These are phyloP conservation scores for Phytophthora fragariaefolia DNA, from an alignment of 352 stramenopile genomes.

Conservation along the genomic window DNA sequence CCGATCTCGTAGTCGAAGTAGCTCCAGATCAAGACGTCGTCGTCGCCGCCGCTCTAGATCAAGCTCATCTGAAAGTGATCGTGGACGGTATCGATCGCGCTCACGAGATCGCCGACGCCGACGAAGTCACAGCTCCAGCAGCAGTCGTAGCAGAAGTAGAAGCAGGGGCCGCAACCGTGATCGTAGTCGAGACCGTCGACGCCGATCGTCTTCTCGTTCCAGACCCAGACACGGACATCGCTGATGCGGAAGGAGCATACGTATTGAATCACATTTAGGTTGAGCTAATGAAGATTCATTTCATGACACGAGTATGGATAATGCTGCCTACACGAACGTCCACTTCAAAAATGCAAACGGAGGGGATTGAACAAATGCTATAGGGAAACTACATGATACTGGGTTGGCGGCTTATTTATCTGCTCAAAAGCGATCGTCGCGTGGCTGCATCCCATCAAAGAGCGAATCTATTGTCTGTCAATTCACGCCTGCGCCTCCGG, in stretches of 20 bases:
- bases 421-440: conserved; percentile 26
- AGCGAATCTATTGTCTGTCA: conserved; percentile 56
- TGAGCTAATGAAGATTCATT: background rate
- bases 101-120: conserved; percentile 19
- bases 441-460: conserved; percentile 35
- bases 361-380: conserved; percentile 27
- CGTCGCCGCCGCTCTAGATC: conserved; percentile 27
- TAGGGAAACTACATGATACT: conserved; percentile 44
- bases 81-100: conserved; percentile 10
- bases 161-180: conserved; percentile 16
- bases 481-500: conserved; percentile 47
- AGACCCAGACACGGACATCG: conserved; percentile 23
- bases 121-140: conserved; percentile 26
- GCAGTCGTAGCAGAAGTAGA: conserved; percentile 42
- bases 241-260: conserved; percentile 21
- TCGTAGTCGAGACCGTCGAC: conserved; percentile 21
- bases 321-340: background rate
- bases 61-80: conserved; percentile 28
- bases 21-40: conserved; percentile 24
- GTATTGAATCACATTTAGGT: background rate
- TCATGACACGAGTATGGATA: conserved; percentile 5
- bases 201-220: conserved; percentile 37
- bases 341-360: conserved; percentile 6
- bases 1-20: conserved; percentile 31
- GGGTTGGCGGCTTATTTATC: conserved; percentile 33